A percentile compares a stretch with the other conserved stretches of the same genome.
Conservation (phyloP, 768 basidiomycete genomes). For the Ramaria sp. region DNA sequence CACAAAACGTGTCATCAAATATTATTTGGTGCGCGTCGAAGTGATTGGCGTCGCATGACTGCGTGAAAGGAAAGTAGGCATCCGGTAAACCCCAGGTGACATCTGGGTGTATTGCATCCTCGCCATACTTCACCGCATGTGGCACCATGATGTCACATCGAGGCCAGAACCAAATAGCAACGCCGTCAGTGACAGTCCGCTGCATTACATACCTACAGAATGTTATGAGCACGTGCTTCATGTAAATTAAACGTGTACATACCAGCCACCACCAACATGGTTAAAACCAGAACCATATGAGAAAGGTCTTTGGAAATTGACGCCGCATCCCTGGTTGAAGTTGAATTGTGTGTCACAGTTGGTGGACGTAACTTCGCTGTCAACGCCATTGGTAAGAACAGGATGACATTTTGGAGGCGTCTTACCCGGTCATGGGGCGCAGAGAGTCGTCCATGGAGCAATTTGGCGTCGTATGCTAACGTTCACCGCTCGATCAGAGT, state of each 20-base stretch:
- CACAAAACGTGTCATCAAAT: conserved; percentile 55
- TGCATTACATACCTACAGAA: conserved; percentile 29
- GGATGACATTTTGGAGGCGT: background rate
- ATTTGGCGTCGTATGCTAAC: conserved; percentile 34
- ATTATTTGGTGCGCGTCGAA: conserved; percentile 44
- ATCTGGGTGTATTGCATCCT: conserved; percentile 5
- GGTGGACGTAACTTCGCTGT: conserved; percentile 29
- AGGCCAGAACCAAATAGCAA: conserved; percentile 56
- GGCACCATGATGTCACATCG: conserved; percentile 37
- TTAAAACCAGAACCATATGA: conserved; percentile 41
- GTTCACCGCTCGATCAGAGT: background rate
- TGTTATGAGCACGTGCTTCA: background rate
- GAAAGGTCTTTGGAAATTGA: conserved; percentile 25
- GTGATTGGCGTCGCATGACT: conserved; percentile 42
- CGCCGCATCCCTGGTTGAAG: conserved; percentile 55
- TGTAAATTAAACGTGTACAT: background rate
- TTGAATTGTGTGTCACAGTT: conserved; percentile 41
- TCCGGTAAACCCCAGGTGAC: conserved; percentile 35
- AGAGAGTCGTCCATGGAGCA: conserved; percentile 30
- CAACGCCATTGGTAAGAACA: background rate
- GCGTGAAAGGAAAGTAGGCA: conserved; percentile 35
- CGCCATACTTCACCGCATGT: conserved; percentile 22
- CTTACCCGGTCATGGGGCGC: conserved; percentile 41
- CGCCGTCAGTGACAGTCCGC: conserved; percentile 29
- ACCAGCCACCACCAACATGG: conserved; percentile 46